Evolutionary conservation across 495 filamentous ascomycete genomes (phyloP).

Genomic region (Xylaria sp.): DNA sequence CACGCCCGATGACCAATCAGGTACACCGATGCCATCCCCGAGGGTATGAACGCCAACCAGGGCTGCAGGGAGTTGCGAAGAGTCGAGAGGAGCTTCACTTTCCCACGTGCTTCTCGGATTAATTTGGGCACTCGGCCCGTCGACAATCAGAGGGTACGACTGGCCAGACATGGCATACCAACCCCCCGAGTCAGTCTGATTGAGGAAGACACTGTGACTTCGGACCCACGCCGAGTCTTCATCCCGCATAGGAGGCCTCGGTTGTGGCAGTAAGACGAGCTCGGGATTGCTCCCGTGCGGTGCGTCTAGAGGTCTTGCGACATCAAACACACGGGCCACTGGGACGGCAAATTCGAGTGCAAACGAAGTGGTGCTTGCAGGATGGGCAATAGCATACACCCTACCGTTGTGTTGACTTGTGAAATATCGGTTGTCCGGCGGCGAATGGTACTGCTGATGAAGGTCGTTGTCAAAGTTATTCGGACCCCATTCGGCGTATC

Average conservation of each 20-base stretch:
- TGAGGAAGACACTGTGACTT: constrained; percentile 79
- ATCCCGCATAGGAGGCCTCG: constrained; percentile 66
- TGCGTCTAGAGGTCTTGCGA: constrained; percentile 71
- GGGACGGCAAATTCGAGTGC: constrained; percentile 77
- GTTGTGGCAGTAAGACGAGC: constrained; percentile 87
- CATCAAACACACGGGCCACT: constrained; percentile 89
- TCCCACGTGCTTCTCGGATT: constrained; percentile 65
- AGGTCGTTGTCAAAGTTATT: constrained; percentile 93
- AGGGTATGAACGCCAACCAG: constrained; percentile 58
- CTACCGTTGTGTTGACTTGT: constrained; percentile 87
- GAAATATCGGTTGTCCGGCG: constrained; percentile 88
- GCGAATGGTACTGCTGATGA: constrained; percentile 75
- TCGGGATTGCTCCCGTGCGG: constrained; percentile 63
- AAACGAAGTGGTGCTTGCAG: constrained; percentile 43
- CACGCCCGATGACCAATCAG: constrained; percentile 31
- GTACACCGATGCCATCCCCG: constrained; percentile 37
- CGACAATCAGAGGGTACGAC: constrained; percentile 83
- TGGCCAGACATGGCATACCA: constrained; percentile 95
- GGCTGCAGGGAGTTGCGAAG: constrained; percentile 43
- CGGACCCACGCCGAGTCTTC: constrained; percentile 64
- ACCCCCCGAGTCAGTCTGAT: constrained; percentile 80
- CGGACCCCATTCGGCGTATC: constrained; percentile 92
- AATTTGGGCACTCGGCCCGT: constrained; percentile 70
- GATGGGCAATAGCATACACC: constrained; percentile 65
- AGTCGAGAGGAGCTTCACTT: constrained; percentile 37